Base-by-base conservation (phyloP, 176 grass and related monocot genomes). In the Hsuehochloa calcarea region DNA sequence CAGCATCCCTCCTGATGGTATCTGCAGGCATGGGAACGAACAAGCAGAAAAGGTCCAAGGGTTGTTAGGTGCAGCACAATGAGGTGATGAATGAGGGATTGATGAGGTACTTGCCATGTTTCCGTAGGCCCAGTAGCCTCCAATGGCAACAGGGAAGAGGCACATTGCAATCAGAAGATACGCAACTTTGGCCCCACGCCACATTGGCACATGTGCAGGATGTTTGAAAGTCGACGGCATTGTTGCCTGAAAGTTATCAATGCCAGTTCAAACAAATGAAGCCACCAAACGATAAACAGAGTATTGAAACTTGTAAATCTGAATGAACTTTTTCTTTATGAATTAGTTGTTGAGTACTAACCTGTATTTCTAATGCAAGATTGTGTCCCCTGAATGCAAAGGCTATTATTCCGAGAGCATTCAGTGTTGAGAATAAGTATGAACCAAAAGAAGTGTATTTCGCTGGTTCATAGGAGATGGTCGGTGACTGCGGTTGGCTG, bases 301-400 rank as follows among this genome's bases (percentile, higher is more conserved):
- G 49, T 65, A 64, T n/a, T 8, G 2, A 19, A 15, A 3, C 46
- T 5, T 43, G 15, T n/a, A 79, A 39, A 17, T 63, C 22, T 60
- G 8, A 51, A 31, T 41, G 75, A 59, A 84, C 61, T 65, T 34
- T 34, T 34, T 2, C 3, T 34, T 34, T 34, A 34, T 41, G 75
- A 59, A 84, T 50, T 65, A 10, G 72, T 67, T 15, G 50, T 38
- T 26, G 23, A 19, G 55, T 54, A 76, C 81, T 34, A 81, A 98
- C 96, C 96, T 98, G 96, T 79, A 98, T 98, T 92, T 98, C 96
- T 81, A 98, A 78, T 75, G 93, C 73, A 56, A 98, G 93, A 75
- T 98, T 98, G 87, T 98, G 96, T 7, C 96, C 96, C 86, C 96
- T 90, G 85, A 98, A 98, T 51, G 90, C 96, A 89, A 98, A 98